Base-by-base conservation (phyloP, 768 basidiomycete genomes). In the Russula ochroleuca region DNA sequence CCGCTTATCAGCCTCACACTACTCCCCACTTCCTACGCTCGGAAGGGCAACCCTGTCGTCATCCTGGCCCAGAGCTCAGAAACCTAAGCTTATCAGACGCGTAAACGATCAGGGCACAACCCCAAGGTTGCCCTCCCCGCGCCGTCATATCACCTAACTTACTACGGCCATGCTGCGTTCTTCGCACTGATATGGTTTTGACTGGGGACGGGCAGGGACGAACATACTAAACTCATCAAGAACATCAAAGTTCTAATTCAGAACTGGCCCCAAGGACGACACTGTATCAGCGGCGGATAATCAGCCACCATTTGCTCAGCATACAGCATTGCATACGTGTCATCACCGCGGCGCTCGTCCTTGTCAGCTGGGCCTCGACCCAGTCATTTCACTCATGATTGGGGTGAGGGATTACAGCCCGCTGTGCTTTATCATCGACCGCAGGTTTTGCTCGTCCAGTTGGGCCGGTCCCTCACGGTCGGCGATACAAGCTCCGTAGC, bases 361-460 rank as follows among this genome's bases (percentile, higher is more conserved):
- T 21, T 33, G 31, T 38, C 19, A 31, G 33, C 23, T 23, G 15
- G 43, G 35, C 43, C 60, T 54, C 60, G 51, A 54, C 33, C 59
- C 17, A 15, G 1, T 43, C 13, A 21, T 19, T 25, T 35, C 28
- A n/a, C 28, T 35, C 15, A 17, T 53, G 31, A 35, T 11, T 43
- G 31, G 11, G 15, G 9, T 63, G 62, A 58, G 62, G 51, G 62
- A 63, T 53, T 63, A 63, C 62, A 48, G 63, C 63, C 51, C 19
- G 40, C n/a, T 9, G 40, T 25, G 47, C 47, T 19, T 21, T 23
- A 43, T 53, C 21, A 17, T 37, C 40, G 21, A 15, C 35, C 10
- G 41, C n/a, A n/a, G 10, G 41, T 7, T 7, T 4, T 21, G 19
- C 14, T 14, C 37, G 23, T 49, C 48, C 25, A 59, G 13, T 49